Base-by-base conservation (phyloP, 116 monocot genomes). In the Phalaenopsis hybrid region DNA sequence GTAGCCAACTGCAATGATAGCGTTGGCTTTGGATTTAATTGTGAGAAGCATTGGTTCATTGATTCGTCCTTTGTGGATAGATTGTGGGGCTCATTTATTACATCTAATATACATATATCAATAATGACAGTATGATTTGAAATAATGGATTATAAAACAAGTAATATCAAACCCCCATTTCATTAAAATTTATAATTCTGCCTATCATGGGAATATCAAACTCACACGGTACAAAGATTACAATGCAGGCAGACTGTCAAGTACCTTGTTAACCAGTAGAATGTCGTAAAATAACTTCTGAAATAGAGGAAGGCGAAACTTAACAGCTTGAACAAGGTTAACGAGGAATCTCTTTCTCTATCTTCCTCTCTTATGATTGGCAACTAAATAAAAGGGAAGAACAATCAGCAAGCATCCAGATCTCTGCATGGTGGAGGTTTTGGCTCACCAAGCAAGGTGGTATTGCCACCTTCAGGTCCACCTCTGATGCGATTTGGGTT, bases 361-460 rank as follows among this genome's bases (percentile, higher is more conserved):
- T 17, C 17, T 16, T 0, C 25, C 23, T 77, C 44, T 46, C 76
- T 48, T 48, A 46, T 50, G 49, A 21, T 34, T 48, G 17, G 6
- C 7, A 23, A 9, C 25, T 49, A 6, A 48, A 77, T 77, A 45
- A 48, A 77, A 49, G 37, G 45, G 33, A 57, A 18, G 31, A 44
- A 6, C 15, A 78, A 61, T 90, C 82, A 97, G 85, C 97, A 93
- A 21, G 93, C 91, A 81, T 97, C 91, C 6, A 94, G 93, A 82
- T 94, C 97, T 69, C 94, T 83, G 83, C 97, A 93, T 17, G 94
- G 94, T 13, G 97, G 94, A 46, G 97, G 93, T 81, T 90, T 92
- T 74, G 93, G 91, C 52, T 92, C 97, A 20, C 97, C 87, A 74
- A 86, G 88, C 84, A 97, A 88, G 57, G 89, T 93, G 44, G 89